phyloP scores from a whole-genome alignment of 805 yeast species.

The Saccharomycopsis olivae region DNA sequence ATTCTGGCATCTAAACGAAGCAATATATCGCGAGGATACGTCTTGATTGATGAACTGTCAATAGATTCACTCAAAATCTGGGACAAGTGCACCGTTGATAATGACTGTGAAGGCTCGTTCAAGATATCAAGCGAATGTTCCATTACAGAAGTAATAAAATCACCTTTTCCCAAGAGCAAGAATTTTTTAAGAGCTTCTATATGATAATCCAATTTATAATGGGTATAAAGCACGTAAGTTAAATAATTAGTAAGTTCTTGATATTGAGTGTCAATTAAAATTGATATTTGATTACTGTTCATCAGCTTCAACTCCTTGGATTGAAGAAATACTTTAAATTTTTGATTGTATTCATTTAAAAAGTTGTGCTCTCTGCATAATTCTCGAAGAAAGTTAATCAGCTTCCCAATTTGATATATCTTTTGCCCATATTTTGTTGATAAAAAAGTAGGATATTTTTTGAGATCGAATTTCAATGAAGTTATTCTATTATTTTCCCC shows the following conservation, averaged over 20 bases:
- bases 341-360: slow-evolving; percentile 36
- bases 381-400: slow-evolving; percentile 49
- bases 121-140: slow-evolving; percentile 42
- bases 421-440: slow-evolving; percentile 30
- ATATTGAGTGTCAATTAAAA: slow-evolving; percentile 13
- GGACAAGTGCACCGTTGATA: slow-evolving; percentile 59
- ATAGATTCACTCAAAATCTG: slow-evolving; percentile 57
- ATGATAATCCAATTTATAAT: slow-evolving; percentile 13
- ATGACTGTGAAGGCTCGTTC: slow-evolving; percentile 47
- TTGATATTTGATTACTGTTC: slow-evolving; percentile 6
- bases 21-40: slow-evolving; percentile 30
- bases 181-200: slow-evolving; percentile 24
- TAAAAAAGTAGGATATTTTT: slow-evolving; percentile 37
- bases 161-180: slow-evolving; percentile 67
- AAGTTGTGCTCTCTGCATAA: slow-evolving; percentile 62
- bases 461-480: slow-evolving; percentile 25
- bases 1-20: slow-evolving; percentile 73
- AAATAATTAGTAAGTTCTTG: slow-evolving; percentile 13
- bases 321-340: slow-evolving; percentile 15
- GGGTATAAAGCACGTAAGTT: slow-evolving; percentile 9
- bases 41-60: slow-evolving; percentile 37
- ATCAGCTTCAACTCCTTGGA: slow-evolving; percentile 6
- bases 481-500: slow-evolving; percentile 5
- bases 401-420: slow-evolving; percentile 62
- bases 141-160: slow-evolving; percentile 62